Evolutionary conservation across 2,329 filamentous ascomycete genomes (phyloP), one percentile per base, ranked within the genome.

Genomic region (Chaetomiaceae sp.): DNA sequence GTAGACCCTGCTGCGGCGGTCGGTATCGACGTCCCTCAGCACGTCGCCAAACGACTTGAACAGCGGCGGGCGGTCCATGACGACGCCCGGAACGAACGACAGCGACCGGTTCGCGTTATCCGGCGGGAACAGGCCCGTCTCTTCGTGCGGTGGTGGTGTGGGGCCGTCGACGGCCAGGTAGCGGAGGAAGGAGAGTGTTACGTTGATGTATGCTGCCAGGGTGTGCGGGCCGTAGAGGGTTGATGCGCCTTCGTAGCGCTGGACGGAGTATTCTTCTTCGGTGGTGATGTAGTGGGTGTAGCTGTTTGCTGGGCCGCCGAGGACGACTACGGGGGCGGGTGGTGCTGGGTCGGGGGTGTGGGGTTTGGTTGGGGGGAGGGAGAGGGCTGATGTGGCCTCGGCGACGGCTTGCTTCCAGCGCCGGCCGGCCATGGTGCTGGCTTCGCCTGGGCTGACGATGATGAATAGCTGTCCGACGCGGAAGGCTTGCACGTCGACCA

Each of bases 231-330:
- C 92, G 65, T 87, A 93, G 2, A 97, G 80, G 0, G 92, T 97
- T 6, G 87, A 92, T 0, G 89, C 92, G n/a, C 91, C 92, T 70
- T 97, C 92, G 69, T 96, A 96, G 9, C 92, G 85, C 70, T 96
- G 92, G 40, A 93, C 74, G 12, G 69, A 67, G 66, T 92, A 95
- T 67, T 95, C 89, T 65, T 93, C 86, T 58, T 83, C 78, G 0
- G 89, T 91, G 13, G 85, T 70, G 61, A 89, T 87, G 68, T 91
- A 91, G 68, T 90, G 87, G 3, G 88, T 84, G 67, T 97, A 97
- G 52, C 82, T 90, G 66, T 97, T 97, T 44, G 89, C 89, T 0
- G 92, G 91, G 0, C 88, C 90, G 21, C 91, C 89, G 1, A 96
- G 74, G 1, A 96, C 86, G 3, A 95, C 89, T n/a, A 89, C 64